Conservation (phyloP, 179 eudicot species). For the Gypsophila paniculata region DNA sequence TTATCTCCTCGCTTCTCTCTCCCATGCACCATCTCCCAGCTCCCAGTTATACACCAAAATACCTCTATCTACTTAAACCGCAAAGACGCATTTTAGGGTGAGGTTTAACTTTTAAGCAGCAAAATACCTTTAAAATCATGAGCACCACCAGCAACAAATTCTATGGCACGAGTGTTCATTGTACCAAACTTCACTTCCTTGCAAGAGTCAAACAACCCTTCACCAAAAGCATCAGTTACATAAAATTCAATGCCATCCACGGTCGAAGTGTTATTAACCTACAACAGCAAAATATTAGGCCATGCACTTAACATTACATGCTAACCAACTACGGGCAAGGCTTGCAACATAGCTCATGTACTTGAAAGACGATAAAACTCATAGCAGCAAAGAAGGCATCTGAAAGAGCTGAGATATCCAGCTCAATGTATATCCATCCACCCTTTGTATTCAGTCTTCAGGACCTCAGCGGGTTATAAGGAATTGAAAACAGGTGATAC, state of each 20-base stretch:
- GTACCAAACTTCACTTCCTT: constrained; percentile 97
- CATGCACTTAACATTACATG: background rate
- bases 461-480: background rate
- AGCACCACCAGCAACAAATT: constrained; percentile 90
- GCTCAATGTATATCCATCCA: background rate
- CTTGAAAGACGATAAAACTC: constrained; percentile 6
- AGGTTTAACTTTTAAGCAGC: background rate
- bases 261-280: constrained; percentile 71
- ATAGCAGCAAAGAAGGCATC: background rate
- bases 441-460: no score
- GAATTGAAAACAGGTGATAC: constrained; percentile 3
- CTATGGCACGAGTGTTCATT: constrained; percentile 83
- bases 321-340: background rate
- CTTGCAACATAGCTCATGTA: constrained; percentile 14
- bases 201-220: constrained; percentile 83
- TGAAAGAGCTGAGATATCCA: background rate
- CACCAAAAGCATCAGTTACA: constrained; percentile 77
- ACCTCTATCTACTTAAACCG: background rate
- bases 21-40: background rate
- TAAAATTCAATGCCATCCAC: constrained; percentile 81
- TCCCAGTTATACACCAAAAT: background rate
- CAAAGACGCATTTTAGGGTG: background rate
- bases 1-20: background rate
- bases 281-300: constrained; percentile 31
- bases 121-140: constrained; percentile 65